Evolutionary conservation across 2,329 filamentous ascomycete genomes (phyloP), one percentile per base, ranked within the genome.

Genomic region (Alternaria alternata): DNA sequence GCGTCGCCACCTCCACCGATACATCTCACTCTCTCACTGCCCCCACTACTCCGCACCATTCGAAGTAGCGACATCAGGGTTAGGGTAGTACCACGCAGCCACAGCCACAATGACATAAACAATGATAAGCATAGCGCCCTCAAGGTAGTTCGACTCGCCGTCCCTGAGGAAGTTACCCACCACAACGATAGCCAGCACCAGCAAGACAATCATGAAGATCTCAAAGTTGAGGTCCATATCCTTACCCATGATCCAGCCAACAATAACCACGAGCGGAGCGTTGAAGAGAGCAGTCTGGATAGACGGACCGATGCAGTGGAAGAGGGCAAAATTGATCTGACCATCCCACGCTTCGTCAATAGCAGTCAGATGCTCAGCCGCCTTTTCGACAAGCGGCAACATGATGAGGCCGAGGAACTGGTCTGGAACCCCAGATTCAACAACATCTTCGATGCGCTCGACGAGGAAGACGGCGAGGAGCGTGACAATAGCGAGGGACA

Each of bases 211-310:
- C 82, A 95, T 92, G 82, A 97, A 97, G 11, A 93, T 85, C 68
- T 96, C 91, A 75, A 97, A 97, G 76, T 93, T 90, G 42, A 97
- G 82, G 63, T 91, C 89, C 86, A 97, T 92, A 3, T 84, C 76
- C 69, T 88, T 88, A 59, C 81, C 81, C 43, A 93, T 79, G 22
- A 89, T 88, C 93, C 94, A 97, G 39, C 90, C 91, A 49, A 96
- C 89, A 26, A 97, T 84, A 38, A 96, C 89, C 5, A 92, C 89
- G 2, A 97, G 84, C 0, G 94, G 93, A 0, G 89, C 92, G 74
- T 96, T 97, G 74, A 97, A 89, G 14, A 97, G 86, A 1, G 93
- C 92, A 0, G 94, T 97, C 79, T 97, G 94, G 58, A 97, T 90
- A 0, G 92, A 94, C 2, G 93, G 89, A 24, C 92, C 93, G 26